A percentile compares a stretch with the other conserved stretches of the same genome.
Evolutionary conservation across 495 filamentous ascomycete genomes (phyloP).

Genomic region (Penicillium psychrofluorescens): DNA sequence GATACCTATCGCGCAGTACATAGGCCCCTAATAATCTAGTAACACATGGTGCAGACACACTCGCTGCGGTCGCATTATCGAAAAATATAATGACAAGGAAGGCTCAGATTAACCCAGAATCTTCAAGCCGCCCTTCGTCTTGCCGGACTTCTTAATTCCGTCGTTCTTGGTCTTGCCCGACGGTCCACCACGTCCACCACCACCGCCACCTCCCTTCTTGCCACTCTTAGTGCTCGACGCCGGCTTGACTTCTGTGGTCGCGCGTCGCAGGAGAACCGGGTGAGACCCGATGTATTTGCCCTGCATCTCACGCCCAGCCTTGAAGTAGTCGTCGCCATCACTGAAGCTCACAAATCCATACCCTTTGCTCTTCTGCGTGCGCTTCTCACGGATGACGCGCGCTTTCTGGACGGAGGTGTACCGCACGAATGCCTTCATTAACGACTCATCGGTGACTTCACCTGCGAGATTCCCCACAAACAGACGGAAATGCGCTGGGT

Average conservation of each 20-base stretch:
- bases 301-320: slow-evolving; percentile 93
- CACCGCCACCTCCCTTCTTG: slow-evolving; percentile 35
- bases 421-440: slow-evolving; percentile 85
- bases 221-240: slow-evolving; percentile 40
- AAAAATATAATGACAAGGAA: neutral
- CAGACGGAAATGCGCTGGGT: slow-evolving; percentile 87
- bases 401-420: slow-evolving; percentile 88
- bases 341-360: slow-evolving; percentile 96
- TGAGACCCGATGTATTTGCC: slow-evolving; percentile 98
- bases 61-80: too few species aligned
- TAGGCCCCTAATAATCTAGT: too few species aligned
- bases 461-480: slow-evolving; percentile 98
- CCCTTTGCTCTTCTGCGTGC: slow-evolving; percentile 88
- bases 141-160: slow-evolving; percentile 71
- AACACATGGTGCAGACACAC: too few species aligned
- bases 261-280: slow-evolving; percentile 76
- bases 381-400: slow-evolving; percentile 91
- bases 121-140: slow-evolving; percentile 73
- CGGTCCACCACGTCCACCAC: slow-evolving; percentile 21
- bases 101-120: slow-evolving; percentile 57
- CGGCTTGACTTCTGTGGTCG: slow-evolving; percentile 83
- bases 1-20: too few species aligned
- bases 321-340: slow-evolving; percentile 92
- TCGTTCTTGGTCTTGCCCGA: slow-evolving; percentile 44
- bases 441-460: slow-evolving; percentile 92